Evolutionary conservation across 1,284 basidiomycete genomes (phyloP).

Genomic region (Fistulinella staudtii): DNA sequence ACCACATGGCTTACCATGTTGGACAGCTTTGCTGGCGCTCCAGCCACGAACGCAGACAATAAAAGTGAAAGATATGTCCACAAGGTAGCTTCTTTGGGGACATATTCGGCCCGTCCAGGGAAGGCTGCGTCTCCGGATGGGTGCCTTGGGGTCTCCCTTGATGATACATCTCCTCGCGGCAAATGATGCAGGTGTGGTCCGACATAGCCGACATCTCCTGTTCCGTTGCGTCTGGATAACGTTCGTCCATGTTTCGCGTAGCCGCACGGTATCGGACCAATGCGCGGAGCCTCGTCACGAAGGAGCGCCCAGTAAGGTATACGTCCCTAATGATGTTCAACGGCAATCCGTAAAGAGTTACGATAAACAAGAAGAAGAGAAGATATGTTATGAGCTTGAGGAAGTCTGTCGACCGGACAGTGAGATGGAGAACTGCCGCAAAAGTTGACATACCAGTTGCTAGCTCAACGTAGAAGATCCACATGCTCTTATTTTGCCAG

Average conservation of each 20-base stretch:
- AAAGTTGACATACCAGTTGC: slow-evolving; percentile 63
- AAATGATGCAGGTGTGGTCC: slow-evolving; percentile 96
- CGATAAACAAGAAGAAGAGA: slow-evolving; percentile 88
- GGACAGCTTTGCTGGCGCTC: slow-evolving; percentile 96
- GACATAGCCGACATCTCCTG: slow-evolving; percentile 78
- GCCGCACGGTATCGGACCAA: slow-evolving; percentile 91
- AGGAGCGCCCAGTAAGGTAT: slow-evolving; percentile 90
- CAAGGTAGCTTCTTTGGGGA: slow-evolving; percentile 96
- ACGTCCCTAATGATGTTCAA: slow-evolving; percentile 97
- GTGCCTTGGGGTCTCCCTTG: slow-evolving; percentile 34
- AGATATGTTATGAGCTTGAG: slow-evolving; percentile 91
- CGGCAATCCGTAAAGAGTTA: slow-evolving; percentile 93
- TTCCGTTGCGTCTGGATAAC: slow-evolving; percentile 91
- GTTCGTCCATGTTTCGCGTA: slow-evolving; percentile 94
- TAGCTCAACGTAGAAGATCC: slow-evolving; percentile 91
- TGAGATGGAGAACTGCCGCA: slow-evolving; percentile 6
- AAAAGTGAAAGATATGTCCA: slow-evolving; percentile 97
- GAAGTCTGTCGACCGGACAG: slow-evolving; percentile 61
- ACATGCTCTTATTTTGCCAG: slow-evolving; percentile 99
- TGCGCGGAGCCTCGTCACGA: slow-evolving; percentile 82
- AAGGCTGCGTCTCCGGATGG: slow-evolving; percentile 31
- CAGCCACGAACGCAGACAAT: slow-evolving; percentile 95
- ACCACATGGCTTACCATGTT: slow-evolving; percentile 73
- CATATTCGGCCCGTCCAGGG: slow-evolving; percentile 78
- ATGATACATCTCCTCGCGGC: slow-evolving; percentile 91